Conservation (phyloP, 192 early-diverging fungal species). For the Jimgerdemannia lactiflua region DNA sequence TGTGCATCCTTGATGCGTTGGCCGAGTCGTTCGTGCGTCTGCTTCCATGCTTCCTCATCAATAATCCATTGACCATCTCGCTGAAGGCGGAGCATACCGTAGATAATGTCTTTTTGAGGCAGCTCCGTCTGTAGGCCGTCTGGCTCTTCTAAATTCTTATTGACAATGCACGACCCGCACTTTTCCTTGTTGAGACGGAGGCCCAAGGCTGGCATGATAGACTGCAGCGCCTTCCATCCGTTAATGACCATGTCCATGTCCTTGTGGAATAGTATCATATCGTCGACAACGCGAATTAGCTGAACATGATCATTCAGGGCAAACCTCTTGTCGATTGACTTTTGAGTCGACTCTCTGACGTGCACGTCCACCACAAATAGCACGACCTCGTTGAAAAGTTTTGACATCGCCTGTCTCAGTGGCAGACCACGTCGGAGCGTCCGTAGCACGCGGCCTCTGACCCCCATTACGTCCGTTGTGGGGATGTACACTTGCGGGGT, state of each 20-base stretch:
- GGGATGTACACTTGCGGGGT: neutral
- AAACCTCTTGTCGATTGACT: neutral
- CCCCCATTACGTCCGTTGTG: neutral
- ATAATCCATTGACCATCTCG: neutral
- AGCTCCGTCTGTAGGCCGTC: neutral
- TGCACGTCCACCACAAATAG: neutral
- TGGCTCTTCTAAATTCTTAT: neutral
- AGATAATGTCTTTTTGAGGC: neutral
- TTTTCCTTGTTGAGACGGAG: neutral
- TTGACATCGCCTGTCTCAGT: neutral
- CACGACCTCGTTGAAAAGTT: neutral
- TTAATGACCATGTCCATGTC: neutral
- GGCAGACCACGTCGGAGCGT: neutral
- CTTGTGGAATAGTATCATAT: neutral
- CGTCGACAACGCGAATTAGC: neutral
- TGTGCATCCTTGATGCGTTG: neutral
- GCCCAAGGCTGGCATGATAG: neutral
- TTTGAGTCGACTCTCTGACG: neutral
- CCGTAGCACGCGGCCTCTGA: neutral
- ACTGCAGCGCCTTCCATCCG: neutral
- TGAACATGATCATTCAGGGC: neutral
- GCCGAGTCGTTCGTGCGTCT: neutral
- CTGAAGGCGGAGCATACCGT: neutral
- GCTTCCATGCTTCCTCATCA: neutral
- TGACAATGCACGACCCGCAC: neutral